Conservation (phyloP, 2,329 filamentous ascomycete species). For the Aspergillus brasiliensis region DNA sequence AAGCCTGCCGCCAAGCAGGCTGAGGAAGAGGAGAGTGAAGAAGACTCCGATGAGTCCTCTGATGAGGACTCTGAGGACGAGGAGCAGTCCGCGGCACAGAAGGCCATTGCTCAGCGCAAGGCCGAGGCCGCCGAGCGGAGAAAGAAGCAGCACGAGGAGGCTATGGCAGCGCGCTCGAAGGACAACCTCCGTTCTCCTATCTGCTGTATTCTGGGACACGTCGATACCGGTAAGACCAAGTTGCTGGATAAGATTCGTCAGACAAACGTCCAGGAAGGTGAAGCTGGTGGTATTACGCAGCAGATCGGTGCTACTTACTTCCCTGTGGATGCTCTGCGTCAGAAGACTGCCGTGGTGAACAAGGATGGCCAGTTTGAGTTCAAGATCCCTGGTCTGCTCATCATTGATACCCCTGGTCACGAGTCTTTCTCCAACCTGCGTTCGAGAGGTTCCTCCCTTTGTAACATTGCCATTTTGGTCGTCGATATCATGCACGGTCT, state of each 20-base stretch:
- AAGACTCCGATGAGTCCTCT: conserved; percentile 40
- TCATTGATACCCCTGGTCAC: conserved; percentile 99
- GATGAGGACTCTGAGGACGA: conserved; percentile 65
- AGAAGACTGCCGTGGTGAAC: conserved; percentile 94
- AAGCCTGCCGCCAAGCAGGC: conserved; percentile 28
- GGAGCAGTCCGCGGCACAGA: conserved; percentile 70
- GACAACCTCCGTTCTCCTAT: conserved; percentile 96
- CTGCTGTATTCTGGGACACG: conserved; percentile 99
- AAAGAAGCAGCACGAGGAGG: conserved; percentile 87
- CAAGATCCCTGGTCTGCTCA: conserved; percentile 93
- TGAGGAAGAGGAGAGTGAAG: conserved; percentile 24
- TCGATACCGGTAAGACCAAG: conserved; percentile 99
- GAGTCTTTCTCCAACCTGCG: conserved; percentile 99
- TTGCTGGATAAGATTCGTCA: conserved; percentile 96
- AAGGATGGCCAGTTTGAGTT: conserved; percentile 86
- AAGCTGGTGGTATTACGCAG: conserved; percentile 99
- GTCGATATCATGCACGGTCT: conserved; percentile 99
- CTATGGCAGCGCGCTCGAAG: conserved; percentile 84
- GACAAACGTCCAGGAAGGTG: conserved; percentile 97
- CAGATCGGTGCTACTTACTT: conserved; percentile 99
- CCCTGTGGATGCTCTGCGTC: conserved; percentile 86
- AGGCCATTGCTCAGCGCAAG: conserved; percentile 75
- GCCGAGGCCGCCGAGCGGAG: conserved; percentile 85
- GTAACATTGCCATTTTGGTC: conserved; percentile 98
- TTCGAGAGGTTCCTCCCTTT: conserved; percentile 94